phyloP scores from a whole-genome alignment of 1,284 basidiomycete genomes.

The Entoloma clypeatum region DNA sequence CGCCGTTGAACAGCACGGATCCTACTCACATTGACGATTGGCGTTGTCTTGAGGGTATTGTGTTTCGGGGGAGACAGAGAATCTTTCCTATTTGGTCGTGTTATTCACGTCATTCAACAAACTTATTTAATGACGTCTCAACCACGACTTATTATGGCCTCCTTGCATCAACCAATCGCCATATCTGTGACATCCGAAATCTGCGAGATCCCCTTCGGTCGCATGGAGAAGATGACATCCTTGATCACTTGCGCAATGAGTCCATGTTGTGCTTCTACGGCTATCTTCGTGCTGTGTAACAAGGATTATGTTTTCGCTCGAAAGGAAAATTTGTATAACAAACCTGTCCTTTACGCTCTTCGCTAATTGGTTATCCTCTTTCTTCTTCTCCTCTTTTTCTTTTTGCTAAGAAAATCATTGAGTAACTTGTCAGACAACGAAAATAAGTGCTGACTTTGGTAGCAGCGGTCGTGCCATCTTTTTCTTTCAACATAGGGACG shows the following conservation, averaged over 20 bases:
- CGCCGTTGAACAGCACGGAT: constrained; percentile 8
- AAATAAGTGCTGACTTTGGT: constrained; percentile 30
- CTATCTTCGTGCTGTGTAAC: constrained; percentile 68
- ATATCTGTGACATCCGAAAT: constrained; percentile 38
- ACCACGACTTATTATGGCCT: too few species aligned
- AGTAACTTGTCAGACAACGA: not conserved
- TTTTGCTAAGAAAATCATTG: constrained; percentile 29
- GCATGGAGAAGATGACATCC: constrained; percentile 75
- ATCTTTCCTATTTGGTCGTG: constrained; percentile 17
- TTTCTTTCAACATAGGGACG: constrained; percentile 49
- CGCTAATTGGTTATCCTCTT: constrained; percentile 71
- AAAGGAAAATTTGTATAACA: constrained; percentile 20
- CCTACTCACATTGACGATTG: constrained; percentile 33
- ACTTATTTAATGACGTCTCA: too few species aligned
- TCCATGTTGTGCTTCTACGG: constrained; percentile 87
- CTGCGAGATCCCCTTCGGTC: constrained; percentile 36
- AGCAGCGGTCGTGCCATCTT: constrained; percentile 26
- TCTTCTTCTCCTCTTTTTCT: constrained; percentile 72
- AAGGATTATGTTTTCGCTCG: constrained; percentile 7
- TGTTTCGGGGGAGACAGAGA: constrained; percentile 11
- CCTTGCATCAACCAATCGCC: constrained; percentile 37
- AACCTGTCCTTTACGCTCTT: constrained; percentile 86
- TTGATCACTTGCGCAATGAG: constrained; percentile 89
- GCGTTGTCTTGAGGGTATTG: constrained; percentile 32
- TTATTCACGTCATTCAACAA: constrained; percentile 10